Percentiles rank a stretch among this genome's conserved stretches.
Conservation (phyloP, 208 protist genomes). For the Trypanosomatidae sp. region DNA sequence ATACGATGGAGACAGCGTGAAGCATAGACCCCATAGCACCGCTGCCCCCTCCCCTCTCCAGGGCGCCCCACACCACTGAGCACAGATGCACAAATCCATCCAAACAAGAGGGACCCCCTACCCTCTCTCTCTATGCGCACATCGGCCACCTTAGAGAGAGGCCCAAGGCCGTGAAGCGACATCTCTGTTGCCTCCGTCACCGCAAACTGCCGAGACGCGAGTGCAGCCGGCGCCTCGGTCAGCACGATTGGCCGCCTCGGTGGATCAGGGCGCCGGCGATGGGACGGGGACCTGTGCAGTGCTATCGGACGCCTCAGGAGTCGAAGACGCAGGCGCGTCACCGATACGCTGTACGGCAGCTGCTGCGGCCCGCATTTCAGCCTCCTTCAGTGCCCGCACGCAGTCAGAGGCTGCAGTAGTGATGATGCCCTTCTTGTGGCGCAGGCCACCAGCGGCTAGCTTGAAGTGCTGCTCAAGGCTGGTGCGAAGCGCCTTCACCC, state of each 20-base stretch:
- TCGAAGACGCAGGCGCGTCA: background rate
- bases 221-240: background rate
- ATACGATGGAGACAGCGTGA: background rate
- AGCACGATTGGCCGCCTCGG: background rate
- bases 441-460: conserved; percentile 40
- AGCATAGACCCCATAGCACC: background rate
- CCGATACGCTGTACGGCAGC: background rate
- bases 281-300: background rate
- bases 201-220: background rate
- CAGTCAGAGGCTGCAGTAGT: conserved; percentile 66
- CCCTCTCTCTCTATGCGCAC: background rate
- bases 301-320: background rate
- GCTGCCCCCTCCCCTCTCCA: background rate
- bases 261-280: background rate
- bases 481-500: conserved; percentile 63
- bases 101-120: background rate
- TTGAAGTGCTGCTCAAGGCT: conserved; percentile 57
- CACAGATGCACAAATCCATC: background rate
- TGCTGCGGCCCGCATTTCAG: conserved; percentile 38
- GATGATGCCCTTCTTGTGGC: conserved; percentile 58
- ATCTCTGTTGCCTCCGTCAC: background rate
- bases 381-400: conserved; percentile 56
- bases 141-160: background rate
- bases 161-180: background rate
- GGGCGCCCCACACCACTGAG: background rate